Evolutionary conservation across 2,329 filamentous ascomycete species (phyloP).

Genomic region (Chaetomium strumarium): DNA sequence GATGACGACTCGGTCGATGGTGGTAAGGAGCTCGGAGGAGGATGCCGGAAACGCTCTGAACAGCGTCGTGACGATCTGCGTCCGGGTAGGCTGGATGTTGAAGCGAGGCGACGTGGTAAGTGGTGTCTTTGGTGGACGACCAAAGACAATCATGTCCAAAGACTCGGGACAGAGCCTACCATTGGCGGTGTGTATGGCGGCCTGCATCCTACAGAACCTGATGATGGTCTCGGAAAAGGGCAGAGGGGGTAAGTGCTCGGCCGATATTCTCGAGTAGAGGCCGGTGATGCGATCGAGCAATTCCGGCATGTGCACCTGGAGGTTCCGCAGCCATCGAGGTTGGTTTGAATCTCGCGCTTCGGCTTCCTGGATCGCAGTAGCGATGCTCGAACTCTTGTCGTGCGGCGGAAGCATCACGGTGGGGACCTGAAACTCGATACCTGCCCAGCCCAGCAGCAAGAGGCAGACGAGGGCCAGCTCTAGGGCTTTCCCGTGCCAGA

Average conservation of each 20-base stretch:
- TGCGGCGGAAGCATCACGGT: slow-evolving; percentile 47
- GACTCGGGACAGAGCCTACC: slow-evolving; percentile 57
- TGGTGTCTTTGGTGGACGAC: slow-evolving; percentile 47
- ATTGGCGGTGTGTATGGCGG: slow-evolving; percentile 58
- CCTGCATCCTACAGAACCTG: slow-evolving; percentile 64
- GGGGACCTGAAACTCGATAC: slow-evolving; percentile 75
- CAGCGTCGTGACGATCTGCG: slow-evolving; percentile 58
- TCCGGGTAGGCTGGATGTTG: slow-evolving; percentile 50
- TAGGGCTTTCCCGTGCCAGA: slow-evolving; percentile 96
- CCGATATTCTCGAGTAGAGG: slow-evolving; percentile 64
- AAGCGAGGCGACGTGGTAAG: slow-evolving; percentile 51
- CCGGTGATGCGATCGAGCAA: slow-evolving; percentile 68
- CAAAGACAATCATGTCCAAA: slow-evolving; percentile 60
- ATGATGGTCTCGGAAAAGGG: slow-evolving; percentile 68
- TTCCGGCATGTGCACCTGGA: slow-evolving; percentile 61
- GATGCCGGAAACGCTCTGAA: slow-evolving; percentile 66
- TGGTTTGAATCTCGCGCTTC: slow-evolving; percentile 41
- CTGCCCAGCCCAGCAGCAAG: slow-evolving; percentile 76
- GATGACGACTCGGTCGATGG: slow-evolving; percentile 71
- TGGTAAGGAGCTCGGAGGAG: slow-evolving; percentile 60
- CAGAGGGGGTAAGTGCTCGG: slow-evolving; percentile 65
- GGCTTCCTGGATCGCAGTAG: slow-evolving; percentile 33
- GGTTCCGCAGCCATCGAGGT: slow-evolving; percentile 47
- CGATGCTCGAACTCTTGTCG: slow-evolving; percentile 37
- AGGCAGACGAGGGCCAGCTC: slow-evolving; percentile 82